A percentile compares a stretch with the other conserved stretches of the same genome.
These are phyloP conservation scores for Jaltomata sinuosa DNA, from an alignment of 257 asterid species.

Conservation along the genomic window DNA sequence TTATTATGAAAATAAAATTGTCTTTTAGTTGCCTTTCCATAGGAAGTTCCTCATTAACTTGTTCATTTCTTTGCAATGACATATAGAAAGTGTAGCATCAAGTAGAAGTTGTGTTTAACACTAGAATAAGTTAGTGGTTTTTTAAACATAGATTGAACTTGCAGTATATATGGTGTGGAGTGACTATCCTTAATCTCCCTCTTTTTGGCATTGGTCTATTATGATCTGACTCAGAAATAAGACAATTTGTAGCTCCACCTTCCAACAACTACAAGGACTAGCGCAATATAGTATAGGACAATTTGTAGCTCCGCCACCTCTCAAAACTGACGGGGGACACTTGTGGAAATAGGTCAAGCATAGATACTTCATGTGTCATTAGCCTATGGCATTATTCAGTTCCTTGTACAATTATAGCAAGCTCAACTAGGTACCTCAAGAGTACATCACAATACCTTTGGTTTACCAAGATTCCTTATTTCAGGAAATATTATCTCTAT, in stretches of 20 bases:
- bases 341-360: background rate
- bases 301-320: background rate
- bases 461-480: background rate
- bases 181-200: background rate
- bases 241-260: background rate
- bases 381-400: background rate
- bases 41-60: background rate
- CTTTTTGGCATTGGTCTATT: background rate
- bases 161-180: background rate
- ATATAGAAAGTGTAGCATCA: background rate
- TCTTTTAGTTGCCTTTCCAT: background rate
- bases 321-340: background rate
- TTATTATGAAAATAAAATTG: background rate
- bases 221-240: background rate
- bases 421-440: background rate
- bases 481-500: background rate
- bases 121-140: background rate
- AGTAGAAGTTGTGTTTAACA: background rate
- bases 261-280: background rate
- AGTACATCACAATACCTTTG: too few species aligned
- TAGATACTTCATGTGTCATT: background rate
- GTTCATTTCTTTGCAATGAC: background rate
- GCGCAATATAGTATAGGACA: background rate
- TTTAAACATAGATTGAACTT: background rate
- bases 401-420: background rate